Conservation (phyloP, 2,329 filamentous ascomycete species). For the Aspergillus fumigatus region DNA sequence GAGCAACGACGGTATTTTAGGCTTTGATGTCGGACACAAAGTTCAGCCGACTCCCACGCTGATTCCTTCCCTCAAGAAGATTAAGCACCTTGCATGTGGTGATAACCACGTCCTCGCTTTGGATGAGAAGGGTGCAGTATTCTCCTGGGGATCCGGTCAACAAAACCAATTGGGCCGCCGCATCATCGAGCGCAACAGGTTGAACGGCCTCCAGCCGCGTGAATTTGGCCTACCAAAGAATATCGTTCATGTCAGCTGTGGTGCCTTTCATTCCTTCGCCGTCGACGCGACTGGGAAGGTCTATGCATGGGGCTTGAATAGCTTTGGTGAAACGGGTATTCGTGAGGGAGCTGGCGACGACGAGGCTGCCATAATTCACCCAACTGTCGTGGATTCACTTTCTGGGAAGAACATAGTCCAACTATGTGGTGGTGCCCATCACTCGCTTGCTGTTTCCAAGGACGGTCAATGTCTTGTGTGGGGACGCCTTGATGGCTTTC, state of each 20-base stretch:
- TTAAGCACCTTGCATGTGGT: constrained; percentile 51
- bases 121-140: constrained; percentile 55
- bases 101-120: constrained; percentile 57
- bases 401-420: constrained; percentile 59
- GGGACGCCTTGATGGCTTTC: constrained; percentile 57
- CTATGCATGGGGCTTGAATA: constrained; percentile 82
- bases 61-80: constrained; percentile 50
- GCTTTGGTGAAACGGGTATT: constrained; percentile 74
- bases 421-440: constrained; percentile 70
- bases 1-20: constrained; percentile 61
- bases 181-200: constrained; percentile 55
- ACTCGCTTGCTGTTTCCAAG: constrained; percentile 58
- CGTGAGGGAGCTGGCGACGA: constrained; percentile 60
- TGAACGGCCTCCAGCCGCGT: constrained; percentile 52
- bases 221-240: constrained; percentile 55
- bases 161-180: constrained; percentile 66
- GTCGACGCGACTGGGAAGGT: constrained; percentile 64
- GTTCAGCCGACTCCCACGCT: constrained; percentile 45
- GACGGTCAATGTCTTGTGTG: constrained; percentile 55
- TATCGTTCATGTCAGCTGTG: constrained; percentile 61
- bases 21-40: constrained; percentile 47
- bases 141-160: constrained; percentile 62
- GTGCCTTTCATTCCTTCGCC: constrained; percentile 78
- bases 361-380: constrained; percentile 67
- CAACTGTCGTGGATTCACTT: constrained; percentile 63